Percentiles rank a stretch among this genome's conserved stretches.
Evolutionary conservation across 2,329 filamentous ascomycete species (phyloP).

Genomic region (Aspergillus aculeatus): DNA sequence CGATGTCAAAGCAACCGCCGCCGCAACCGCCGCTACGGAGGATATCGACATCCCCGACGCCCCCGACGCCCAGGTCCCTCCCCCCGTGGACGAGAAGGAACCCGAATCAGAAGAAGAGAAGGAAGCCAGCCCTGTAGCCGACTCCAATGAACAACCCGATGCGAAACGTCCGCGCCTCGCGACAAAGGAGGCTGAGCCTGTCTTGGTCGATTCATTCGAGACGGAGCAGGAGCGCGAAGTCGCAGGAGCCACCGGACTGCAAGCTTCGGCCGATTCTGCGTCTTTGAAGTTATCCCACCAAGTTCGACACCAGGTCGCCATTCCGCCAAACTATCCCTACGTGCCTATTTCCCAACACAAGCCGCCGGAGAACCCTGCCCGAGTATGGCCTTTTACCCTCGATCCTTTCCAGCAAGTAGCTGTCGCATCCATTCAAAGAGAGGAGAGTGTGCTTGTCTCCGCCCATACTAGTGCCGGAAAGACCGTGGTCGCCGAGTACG

Average conservation of each 20-base stretch:
- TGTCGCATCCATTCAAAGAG: conserved; percentile 90
- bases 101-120: conserved; percentile 16
- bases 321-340: conserved; percentile 92
- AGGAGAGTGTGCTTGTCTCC: conserved; percentile 94
- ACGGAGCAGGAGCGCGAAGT: conserved; percentile 92
- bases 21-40: conserved; percentile 33
- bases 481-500: conserved; percentile 97
- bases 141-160: conserved; percentile 41
- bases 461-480: conserved; percentile 98
- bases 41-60: conserved; percentile 24
- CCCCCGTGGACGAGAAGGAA: conserved; percentile 16
- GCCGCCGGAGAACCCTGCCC: conserved; percentile 80
- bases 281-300: conserved; percentile 85
- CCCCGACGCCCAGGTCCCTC: conserved; percentile 1
- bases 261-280: conserved; percentile 61
- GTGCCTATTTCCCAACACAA: conserved; percentile 94
- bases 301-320: conserved; percentile 94
- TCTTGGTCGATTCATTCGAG: conserved; percentile 91
- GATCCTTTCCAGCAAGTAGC: conserved; percentile 97
- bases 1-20: conserved; percentile 59
- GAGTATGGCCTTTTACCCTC: conserved; percentile 82
- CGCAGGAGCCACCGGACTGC: conserved; percentile 70
- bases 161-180: conserved; percentile 52
- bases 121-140: conserved; percentile 18
- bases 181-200: conserved; percentile 65